phyloP scores from a whole-genome alignment of 768 basidiomycete genomes.

The Phanerochaete sordida region DNA sequence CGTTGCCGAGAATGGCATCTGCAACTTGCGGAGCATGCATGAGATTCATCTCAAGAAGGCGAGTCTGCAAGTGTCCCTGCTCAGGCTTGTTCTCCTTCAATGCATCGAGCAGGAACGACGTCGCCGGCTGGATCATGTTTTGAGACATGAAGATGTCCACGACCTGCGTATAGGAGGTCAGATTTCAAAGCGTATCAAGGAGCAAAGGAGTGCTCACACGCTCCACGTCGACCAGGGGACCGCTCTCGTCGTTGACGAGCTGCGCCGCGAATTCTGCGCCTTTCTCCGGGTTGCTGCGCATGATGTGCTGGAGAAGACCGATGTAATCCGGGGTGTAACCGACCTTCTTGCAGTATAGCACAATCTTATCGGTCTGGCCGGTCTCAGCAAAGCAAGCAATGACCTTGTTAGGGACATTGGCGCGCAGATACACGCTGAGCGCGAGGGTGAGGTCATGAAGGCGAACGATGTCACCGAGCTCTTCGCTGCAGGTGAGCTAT shows the following conservation, averaged over 20 bases:
- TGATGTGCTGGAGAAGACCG: slow-evolving; percentile 89
- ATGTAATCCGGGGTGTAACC: slow-evolving; percentile 92
- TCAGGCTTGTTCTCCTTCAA: slow-evolving; percentile 98
- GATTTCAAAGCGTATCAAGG: not conserved
- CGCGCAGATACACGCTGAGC: slow-evolving; percentile 94
- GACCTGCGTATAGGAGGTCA: too few species aligned
- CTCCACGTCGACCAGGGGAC: slow-evolving; percentile 91
- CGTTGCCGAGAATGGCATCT: slow-evolving; percentile 97
- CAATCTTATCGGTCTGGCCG: slow-evolving; percentile 97
- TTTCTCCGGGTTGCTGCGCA: slow-evolving; percentile 95
- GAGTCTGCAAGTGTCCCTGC: slow-evolving; percentile 93
- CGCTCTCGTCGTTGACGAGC: slow-evolving; percentile 89
- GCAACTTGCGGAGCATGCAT: slow-evolving; percentile 97
- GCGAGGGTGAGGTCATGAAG: slow-evolving; percentile 95
- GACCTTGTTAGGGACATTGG: slow-evolving; percentile 98
- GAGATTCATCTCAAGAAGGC: slow-evolving; percentile 96
- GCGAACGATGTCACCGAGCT: slow-evolving; percentile 95
- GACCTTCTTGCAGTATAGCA: slow-evolving; percentile 97
- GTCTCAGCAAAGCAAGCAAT: slow-evolving; percentile 99
- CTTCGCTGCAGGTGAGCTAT: slow-evolving; percentile 96
- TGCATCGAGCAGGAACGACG: slow-evolving; percentile 95
- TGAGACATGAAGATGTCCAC: slow-evolving; percentile 99
- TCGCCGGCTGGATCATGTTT: slow-evolving; percentile 99
- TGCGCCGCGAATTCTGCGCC: slow-evolving; percentile 97
- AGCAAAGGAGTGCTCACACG: slow-evolving; percentile 46